phyloP scores from a whole-genome alignment of 371 early-diverging fungal species.

The Enteropsectra breve region DNA sequence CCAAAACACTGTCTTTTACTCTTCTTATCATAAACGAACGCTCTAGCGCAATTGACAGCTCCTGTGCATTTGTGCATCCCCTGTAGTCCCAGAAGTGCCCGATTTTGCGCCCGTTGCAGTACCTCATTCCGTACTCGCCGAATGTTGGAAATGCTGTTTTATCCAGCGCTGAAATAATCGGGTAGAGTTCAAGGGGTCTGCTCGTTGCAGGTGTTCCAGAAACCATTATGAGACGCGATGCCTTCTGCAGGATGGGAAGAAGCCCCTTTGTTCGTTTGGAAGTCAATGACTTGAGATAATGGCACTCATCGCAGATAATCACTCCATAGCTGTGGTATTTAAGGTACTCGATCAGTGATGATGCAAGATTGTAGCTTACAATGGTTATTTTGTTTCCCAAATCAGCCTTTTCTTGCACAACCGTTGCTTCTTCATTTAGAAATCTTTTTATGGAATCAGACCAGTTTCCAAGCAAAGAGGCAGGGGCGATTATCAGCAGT shows the following conservation, averaged over 20 bases:
- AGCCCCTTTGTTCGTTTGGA: constrained; percentile 61
- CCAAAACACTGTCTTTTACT: constrained; percentile 61
- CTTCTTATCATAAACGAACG: constrained; percentile 63
- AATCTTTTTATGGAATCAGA: constrained; percentile 61
- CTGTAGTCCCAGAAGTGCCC: constrained; percentile 43
- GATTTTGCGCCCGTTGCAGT: constrained; percentile 62
- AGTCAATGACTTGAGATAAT: constrained; percentile 62
- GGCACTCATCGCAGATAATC: constrained; percentile 61
- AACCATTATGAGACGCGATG: constrained; percentile 58
- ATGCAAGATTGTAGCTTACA: constrained; percentile 48
- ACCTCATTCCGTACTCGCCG: constrained; percentile 62
- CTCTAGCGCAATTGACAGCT: constrained; percentile 62
- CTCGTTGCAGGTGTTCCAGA: constrained; percentile 64
- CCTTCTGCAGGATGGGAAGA: constrained; percentile 60
- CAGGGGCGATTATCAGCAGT: constrained; percentile 64
- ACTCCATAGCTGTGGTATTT: constrained; percentile 34
- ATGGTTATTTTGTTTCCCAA: constrained; percentile 38
- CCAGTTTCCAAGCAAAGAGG: constrained; percentile 63
- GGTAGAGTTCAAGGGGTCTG: constrained; percentile 64
- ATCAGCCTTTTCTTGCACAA: constrained; percentile 27
- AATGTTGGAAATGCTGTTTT: constrained; percentile 57
- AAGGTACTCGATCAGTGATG: constrained; percentile 17
- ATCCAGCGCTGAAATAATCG: constrained; percentile 61
- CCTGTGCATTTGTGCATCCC: constrained; percentile 62
- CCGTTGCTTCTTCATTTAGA: constrained; percentile 47